phyloP scores from a whole-genome alignment of 257 asterid genomes.

The Nicotiana sylvestris region DNA sequence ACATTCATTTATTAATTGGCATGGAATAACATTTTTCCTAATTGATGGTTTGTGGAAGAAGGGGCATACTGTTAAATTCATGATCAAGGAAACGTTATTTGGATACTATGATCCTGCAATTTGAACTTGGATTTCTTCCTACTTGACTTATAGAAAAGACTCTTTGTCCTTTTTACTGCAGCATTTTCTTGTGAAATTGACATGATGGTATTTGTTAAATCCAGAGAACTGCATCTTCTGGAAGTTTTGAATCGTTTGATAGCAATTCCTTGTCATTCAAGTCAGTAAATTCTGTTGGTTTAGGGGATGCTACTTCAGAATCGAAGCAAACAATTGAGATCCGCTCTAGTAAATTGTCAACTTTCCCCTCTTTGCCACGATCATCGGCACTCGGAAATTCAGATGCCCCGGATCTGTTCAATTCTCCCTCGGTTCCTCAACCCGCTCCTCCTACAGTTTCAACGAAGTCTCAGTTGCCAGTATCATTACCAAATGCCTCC shows the following conservation, averaged over 20 bases:
- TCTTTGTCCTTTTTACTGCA: not conserved
- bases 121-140: not conserved
- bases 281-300: constrained; percentile 24
- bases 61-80: not conserved
- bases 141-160: not conserved
- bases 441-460: constrained; percentile 30
- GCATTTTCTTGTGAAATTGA: constrained; percentile 19
- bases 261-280: constrained; percentile 40
- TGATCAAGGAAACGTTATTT: not conserved
- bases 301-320: constrained; percentile 31
- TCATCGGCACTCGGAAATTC: constrained; percentile 23
- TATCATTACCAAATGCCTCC: constrained; percentile 31
- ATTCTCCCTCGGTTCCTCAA: constrained; percentile 36
- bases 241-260: constrained; percentile 63
- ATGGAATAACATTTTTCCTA: too few relatives aligned
- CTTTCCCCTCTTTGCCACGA: constrained; percentile 31
- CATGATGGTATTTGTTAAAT: constrained; percentile 18
- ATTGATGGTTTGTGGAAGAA: too few relatives aligned
- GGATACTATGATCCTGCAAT: not conserved
- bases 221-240: constrained; percentile 65
- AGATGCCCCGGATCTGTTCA: constrained; percentile 46
- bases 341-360: constrained; percentile 22
- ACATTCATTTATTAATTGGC: too few relatives aligned
- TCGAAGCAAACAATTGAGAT: constrained; percentile 31
- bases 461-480: constrained; percentile 34